Evolutionary conservation across 1,139 yeast genomes (phyloP).

Genomic region (Blastobotrys illinoisensis): DNA sequence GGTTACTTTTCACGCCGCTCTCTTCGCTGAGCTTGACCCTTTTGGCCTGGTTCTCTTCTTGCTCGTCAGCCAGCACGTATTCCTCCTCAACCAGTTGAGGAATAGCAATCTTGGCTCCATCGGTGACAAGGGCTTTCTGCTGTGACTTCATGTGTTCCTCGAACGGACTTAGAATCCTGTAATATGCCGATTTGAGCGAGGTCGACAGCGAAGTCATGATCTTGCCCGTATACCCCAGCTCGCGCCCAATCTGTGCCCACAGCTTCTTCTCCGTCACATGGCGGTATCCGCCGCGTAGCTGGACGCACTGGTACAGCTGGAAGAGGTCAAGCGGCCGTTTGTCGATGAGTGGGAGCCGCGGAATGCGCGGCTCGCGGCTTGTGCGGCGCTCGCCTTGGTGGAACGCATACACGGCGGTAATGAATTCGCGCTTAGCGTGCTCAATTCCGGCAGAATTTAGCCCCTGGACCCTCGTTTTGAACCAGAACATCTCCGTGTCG

Average conservation of each 20-base stretch:
- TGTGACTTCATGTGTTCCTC: conserved; percentile 27
- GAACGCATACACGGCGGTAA: conserved; percentile 30
- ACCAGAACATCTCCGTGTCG: conserved; percentile 46
- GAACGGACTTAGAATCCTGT: conserved; percentile 32
- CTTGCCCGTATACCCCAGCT: conserved; percentile 66
- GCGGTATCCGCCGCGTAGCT: conserved; percentile 35
- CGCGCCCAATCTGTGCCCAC: conserved; percentile 55
- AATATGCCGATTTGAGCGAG: conserved; percentile 52
- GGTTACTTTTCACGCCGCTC: background rate
- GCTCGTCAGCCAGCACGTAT: conserved; percentile 12
- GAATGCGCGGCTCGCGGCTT: conserved; percentile 23
- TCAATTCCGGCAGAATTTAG: conserved; percentile 36
- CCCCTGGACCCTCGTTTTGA: conserved; percentile 50
- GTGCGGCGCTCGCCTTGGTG: conserved; percentile 26
- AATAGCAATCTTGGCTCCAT: conserved; percentile 13
- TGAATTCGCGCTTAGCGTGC: conserved; percentile 26
- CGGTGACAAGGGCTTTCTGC: conserved; percentile 13
- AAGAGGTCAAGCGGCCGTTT: conserved; percentile 36
- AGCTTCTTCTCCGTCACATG: conserved; percentile 37
- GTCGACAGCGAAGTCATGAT: conserved; percentile 68
- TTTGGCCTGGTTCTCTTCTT: background rate
- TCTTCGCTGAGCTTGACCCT: conserved; percentile 6
- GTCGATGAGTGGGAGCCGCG: conserved; percentile 34
- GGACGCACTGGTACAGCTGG: conserved; percentile 33
- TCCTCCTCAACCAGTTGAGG: conserved; percentile 13